These are phyloP conservation scores for Solidago caesia DNA, from an alignment of 129 eudicot species.

Conservation along the genomic window DNA sequence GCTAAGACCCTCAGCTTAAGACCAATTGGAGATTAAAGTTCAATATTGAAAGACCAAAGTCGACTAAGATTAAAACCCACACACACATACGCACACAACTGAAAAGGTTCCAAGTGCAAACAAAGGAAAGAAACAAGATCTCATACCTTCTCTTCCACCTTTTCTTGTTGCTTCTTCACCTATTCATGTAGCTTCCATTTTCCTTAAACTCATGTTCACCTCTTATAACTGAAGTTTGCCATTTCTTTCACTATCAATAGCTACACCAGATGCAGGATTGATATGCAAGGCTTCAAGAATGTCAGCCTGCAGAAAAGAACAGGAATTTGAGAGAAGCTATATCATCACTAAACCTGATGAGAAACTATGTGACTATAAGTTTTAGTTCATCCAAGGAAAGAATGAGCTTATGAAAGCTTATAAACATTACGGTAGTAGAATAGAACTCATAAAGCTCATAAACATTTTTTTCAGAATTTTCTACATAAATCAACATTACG, in stretches of 20 bases:
- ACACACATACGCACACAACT: not conserved
- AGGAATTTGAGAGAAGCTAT: constrained; percentile 43
- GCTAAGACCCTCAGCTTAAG: no score
- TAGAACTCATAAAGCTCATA: no score
- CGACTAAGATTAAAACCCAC: no score
- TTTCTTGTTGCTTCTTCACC: constrained; percentile 92
- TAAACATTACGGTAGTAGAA: no score
- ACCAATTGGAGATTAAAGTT: no score
- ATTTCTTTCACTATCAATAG: constrained; percentile 69
- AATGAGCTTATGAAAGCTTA: no score
- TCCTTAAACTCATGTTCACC: constrained; percentile 83
- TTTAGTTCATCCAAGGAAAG: no score
- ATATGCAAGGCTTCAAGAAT: constrained; percentile 97
- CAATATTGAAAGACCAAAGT: no score
- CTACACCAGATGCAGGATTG: constrained; percentile 96
- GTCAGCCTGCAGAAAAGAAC: constrained; percentile 69
- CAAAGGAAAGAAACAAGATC: constrained; percentile 1
- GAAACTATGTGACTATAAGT: constrained; percentile 35
- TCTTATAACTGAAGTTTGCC: constrained; percentile 49
- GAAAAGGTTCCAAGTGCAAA: not conserved
- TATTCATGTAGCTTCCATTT: constrained; percentile 75
- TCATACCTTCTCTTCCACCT: constrained; percentile 81
- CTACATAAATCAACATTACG: constrained; percentile 32
- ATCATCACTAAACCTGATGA: constrained; percentile 18
- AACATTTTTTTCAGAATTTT: no score